These are phyloP conservation scores for Casaregolazyma lundiana DNA, from an alignment of 1,139 yeast species.

Conservation along the genomic window DNA sequence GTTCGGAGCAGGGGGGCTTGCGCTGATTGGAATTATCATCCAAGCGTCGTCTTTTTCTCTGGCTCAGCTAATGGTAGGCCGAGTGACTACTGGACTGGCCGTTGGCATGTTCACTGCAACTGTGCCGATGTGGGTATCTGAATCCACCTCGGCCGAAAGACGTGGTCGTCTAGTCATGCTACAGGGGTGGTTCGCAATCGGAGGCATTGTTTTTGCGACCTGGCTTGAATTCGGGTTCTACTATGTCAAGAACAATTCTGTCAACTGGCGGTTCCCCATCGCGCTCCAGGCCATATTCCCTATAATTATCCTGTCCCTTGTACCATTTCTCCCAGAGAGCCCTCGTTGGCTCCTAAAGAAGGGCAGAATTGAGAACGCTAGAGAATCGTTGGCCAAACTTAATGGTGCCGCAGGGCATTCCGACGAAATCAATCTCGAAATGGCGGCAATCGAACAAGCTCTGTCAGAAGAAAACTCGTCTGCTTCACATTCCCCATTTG, in stretches of 20 bases:
- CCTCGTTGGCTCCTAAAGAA: slow-evolving; percentile 45
- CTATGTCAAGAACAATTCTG: slow-evolving; percentile 43
- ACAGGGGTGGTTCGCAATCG: slow-evolving; percentile 67
- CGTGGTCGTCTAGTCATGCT: slow-evolving; percentile 68
- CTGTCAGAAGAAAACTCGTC: slow-evolving; percentile 18
- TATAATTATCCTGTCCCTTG: slow-evolving; percentile 13
- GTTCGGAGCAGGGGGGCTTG: slow-evolving; percentile 52
- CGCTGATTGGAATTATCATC: slow-evolving; percentile 57
- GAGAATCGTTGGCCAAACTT: slow-evolving; percentile 44
- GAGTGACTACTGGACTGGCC: slow-evolving; percentile 55
- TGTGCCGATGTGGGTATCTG: slow-evolving; percentile 55
- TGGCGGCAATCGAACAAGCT: slow-evolving; percentile 26
- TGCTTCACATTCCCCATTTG: slow-evolving; percentile 15
- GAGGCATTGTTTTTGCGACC: slow-evolving; percentile 68
- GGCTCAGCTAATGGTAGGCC: slow-evolving; percentile 62
- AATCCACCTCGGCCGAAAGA: slow-evolving; percentile 41
- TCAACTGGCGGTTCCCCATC: slow-evolving; percentile 44
- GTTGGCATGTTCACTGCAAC: slow-evolving; percentile 58
- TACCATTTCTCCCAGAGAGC: slow-evolving; percentile 41
- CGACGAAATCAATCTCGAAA: slow-evolving; percentile 19
- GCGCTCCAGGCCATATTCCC: slow-evolving; percentile 32
- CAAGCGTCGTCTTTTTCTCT: slow-evolving; percentile 53
- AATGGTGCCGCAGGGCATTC: slow-evolving; percentile 36
- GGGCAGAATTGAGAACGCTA: slow-evolving; percentile 43
- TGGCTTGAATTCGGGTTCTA: slow-evolving; percentile 59